A percentile compares a stretch with the other conserved stretches of the same genome.
phyloP scores from a whole-genome alignment of 139 green algal species.

The Tetraselmis chui region DNA sequence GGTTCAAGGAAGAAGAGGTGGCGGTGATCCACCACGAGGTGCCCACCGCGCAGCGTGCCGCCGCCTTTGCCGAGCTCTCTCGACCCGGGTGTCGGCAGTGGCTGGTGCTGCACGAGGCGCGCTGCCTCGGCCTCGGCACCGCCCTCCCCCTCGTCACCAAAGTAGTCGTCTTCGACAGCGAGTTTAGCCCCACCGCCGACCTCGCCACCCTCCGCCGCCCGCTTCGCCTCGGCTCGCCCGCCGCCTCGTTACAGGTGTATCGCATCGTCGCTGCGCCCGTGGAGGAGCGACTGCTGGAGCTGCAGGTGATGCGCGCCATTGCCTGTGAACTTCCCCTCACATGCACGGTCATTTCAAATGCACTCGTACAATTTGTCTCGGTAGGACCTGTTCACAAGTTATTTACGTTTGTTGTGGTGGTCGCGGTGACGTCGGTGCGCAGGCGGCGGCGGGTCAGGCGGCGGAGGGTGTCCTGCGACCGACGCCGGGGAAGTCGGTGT shows the following conservation, averaged over 20 bases:
- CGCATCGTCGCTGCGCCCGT: conserved; percentile 35
- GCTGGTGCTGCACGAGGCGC: conserved; percentile 51
- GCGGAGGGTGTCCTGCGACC: neutral
- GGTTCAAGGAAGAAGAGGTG: neutral
- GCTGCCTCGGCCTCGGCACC: conserved; percentile 60
- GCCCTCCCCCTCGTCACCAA: conserved; percentile 43
- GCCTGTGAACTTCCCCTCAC: too few species aligned
- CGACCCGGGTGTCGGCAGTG: conserved; percentile 14
- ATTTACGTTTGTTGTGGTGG: too few species aligned
- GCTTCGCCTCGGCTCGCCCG: conserved; percentile 25
- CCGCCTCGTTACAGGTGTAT: conserved; percentile 24
- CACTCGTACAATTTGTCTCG: too few species aligned
- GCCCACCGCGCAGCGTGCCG: conserved; percentile 31
- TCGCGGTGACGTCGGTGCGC: too few species aligned
- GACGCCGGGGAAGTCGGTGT: neutral
- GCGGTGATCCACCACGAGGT: neutral
- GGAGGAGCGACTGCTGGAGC: conserved; percentile 50
- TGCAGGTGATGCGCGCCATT: conserved; percentile 35
- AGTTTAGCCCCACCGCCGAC: conserved; percentile 65
- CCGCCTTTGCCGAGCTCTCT: conserved; percentile 48
- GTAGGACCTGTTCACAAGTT: too few species aligned
- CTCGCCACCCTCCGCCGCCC: conserved; percentile 42
- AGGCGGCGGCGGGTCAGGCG: neutral
- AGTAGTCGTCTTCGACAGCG: conserved; percentile 61
- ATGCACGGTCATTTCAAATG: too few species aligned